These are phyloP conservation scores for Phlebiopsis flavidoalba DNA, from an alignment of 768 basidiomycete species.

Conservation along the genomic window DNA sequence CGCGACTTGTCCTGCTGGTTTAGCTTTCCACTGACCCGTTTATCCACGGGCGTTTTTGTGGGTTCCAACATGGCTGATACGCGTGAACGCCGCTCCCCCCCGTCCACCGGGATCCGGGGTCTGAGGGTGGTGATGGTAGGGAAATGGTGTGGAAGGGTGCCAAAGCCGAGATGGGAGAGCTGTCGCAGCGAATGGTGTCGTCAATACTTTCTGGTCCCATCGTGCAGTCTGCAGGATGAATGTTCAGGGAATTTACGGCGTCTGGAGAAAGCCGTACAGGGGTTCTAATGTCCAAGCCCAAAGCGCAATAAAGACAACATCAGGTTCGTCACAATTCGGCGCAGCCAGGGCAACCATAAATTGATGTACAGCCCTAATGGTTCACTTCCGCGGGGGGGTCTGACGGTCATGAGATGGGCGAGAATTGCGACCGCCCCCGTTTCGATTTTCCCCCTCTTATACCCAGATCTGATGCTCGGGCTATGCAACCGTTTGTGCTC, in stretches of 20 bases:
- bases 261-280: slow-evolving; percentile 60
- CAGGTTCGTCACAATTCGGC: slow-evolving; percentile 43
- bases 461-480: neutral
- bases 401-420: neutral
- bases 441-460: neutral
- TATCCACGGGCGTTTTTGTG: slow-evolving; percentile 17
- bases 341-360: slow-evolving; percentile 31
- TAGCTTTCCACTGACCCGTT: slow-evolving; percentile 27
- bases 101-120: neutral
- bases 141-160: slow-evolving; percentile 30
- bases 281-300: slow-evolving; percentile 62
- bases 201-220: slow-evolving; percentile 46
- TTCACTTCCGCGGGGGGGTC: neutral
- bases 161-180: slow-evolving; percentile 39
- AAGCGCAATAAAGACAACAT: slow-evolving; percentile 53
- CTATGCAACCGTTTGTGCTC: slow-evolving; percentile 35
- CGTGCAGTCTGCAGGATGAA: slow-evolving; percentile 60
- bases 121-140: slow-evolving; percentile 8
- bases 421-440: neutral
- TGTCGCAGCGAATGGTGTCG: slow-evolving; percentile 45
- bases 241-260: slow-evolving; percentile 46
- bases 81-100: neutral
- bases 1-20: slow-evolving; percentile 22
- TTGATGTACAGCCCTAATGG: slow-evolving; percentile 6
- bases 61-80: slow-evolving; percentile 8